These are phyloP conservation scores for Backusella australiensis DNA, from an alignment of 192 early-diverging fungal species.

Conservation along the genomic window DNA sequence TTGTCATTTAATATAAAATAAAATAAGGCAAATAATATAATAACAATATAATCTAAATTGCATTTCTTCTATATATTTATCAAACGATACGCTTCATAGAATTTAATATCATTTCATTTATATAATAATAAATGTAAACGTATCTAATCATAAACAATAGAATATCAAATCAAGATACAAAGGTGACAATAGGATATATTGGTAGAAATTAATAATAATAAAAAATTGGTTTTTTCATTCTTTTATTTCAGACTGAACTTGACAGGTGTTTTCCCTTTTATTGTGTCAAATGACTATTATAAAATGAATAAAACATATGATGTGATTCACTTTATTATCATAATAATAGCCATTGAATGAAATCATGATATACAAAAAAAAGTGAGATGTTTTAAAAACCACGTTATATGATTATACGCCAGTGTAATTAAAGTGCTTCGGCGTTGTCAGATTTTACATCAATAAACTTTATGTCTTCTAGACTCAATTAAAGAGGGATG, in stretches of 20 bases:
- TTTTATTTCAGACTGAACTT: neutral
- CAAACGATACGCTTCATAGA: neutral
- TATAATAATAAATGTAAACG: neutral
- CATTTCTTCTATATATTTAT: neutral
- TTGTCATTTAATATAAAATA: neutral
- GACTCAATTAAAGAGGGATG: neutral
- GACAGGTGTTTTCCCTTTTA: neutral
- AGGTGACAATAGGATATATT: neutral
- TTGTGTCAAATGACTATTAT: neutral
- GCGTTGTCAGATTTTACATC: neutral
- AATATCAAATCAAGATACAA: neutral
- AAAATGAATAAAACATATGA: neutral
- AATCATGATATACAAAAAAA: neutral
- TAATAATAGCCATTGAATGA: neutral
- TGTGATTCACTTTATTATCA: neutral
- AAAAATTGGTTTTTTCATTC: neutral
- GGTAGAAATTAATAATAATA: neutral
- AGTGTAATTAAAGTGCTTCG: slow-evolving; percentile 4
- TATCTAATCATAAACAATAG: neutral
- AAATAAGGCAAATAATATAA: too few species aligned
- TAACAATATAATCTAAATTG: neutral
- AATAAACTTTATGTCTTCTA: neutral
- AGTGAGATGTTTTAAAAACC: neutral
- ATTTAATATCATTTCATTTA: neutral
- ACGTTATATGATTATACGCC: neutral